phyloP scores from a whole-genome alignment of 257 asterid genomes.

The Solanum boliviense region DNA sequence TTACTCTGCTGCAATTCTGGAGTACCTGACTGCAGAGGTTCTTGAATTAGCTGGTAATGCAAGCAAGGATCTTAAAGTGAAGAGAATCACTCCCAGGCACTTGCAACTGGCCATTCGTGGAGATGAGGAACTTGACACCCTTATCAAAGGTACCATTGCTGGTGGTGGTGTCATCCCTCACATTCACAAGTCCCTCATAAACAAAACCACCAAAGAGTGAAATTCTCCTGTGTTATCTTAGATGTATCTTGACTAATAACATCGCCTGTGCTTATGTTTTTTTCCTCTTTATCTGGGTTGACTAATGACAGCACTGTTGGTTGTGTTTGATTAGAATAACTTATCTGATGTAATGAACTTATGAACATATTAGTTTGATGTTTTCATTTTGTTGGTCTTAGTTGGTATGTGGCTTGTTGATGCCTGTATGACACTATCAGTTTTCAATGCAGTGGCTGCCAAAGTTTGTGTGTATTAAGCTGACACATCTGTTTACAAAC shows the following conservation, averaged over 20 bases:
- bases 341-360: neutral
- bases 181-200: constrained; percentile 97
- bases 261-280: neutral
- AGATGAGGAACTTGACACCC: constrained; percentile 95
- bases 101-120: constrained; percentile 97
- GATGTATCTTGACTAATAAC: neutral
- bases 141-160: constrained; percentile 92
- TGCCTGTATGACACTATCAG: neutral
- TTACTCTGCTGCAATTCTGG: constrained; percentile 91
- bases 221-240: neutral
- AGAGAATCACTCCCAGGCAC: constrained; percentile 93
- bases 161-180: constrained; percentile 99
- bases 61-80: constrained; percentile 89
- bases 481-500: neutral
- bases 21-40: constrained; percentile 86
- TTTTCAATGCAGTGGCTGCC: neutral
- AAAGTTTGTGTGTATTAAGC: neutral
- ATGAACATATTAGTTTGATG: neutral
- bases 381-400: neutral
- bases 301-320: neutral
- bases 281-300: neutral
- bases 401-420: neutral
- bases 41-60: constrained; percentile 97
- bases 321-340: neutral
- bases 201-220: constrained; percentile 94